These are phyloP conservation scores for Termitomyces sp. DNA, from an alignment of 768 basidiomycete genomes.

Conservation along the genomic window DNA sequence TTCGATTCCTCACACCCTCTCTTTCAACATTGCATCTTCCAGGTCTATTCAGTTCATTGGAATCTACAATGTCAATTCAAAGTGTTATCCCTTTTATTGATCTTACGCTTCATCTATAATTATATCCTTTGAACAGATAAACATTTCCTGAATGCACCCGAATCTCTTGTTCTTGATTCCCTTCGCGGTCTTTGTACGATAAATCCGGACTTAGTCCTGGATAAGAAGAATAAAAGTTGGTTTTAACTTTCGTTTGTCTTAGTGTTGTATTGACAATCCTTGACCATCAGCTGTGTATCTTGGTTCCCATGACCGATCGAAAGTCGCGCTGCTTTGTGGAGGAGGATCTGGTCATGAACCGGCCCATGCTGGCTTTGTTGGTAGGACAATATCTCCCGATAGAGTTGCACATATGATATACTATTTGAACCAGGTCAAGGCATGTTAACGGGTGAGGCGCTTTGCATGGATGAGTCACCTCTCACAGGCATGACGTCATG, in stretches of 20 bases:
- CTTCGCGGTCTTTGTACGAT: conserved; percentile 64
- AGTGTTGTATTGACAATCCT: conserved; percentile 1
- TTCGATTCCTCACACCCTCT: neutral
- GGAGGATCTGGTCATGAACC: conserved; percentile 92
- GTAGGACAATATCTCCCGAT: conserved; percentile 28
- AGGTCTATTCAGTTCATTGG: neutral
- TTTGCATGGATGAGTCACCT: neutral
- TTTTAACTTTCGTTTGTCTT: neutral
- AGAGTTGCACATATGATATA: neutral
- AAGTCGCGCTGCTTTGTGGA: conserved; percentile 76
- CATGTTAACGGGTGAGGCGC: conserved; percentile 57
- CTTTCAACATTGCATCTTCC: neutral
- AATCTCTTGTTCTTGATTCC: conserved; percentile 71
- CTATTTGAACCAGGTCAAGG: conserved; percentile 50
- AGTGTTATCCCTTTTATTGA: conserved; percentile 17
- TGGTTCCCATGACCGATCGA: conserved; percentile 47
- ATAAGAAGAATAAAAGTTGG: conserved; percentile 65
- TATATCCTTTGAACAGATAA: conserved; percentile 35
- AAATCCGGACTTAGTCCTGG: conserved; percentile 70
- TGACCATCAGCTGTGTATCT: conserved; percentile 54
- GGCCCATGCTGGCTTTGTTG: conserved; percentile 86
- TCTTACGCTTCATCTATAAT: neutral
- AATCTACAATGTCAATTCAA: conserved; percentile 31
- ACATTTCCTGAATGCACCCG: conserved; percentile 73
- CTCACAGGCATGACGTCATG: neutral